These are phyloP conservation scores for Candida boidinii DNA, from an alignment of 805 yeast species.

Conservation along the genomic window DNA sequence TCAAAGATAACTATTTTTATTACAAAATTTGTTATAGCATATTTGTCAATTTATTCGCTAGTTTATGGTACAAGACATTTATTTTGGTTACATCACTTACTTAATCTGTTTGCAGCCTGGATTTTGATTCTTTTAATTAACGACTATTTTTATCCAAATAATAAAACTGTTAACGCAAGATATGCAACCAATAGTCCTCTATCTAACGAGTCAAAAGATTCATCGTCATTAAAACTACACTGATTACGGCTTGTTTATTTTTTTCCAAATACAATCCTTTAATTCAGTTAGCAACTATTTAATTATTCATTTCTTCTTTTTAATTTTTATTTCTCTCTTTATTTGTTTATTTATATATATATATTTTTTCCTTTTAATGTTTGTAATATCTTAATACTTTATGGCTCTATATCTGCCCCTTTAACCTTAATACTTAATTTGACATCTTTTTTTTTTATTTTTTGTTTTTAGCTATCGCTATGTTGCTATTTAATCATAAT, in stretches of 20 bases:
- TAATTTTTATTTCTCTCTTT: constrained; percentile 6
- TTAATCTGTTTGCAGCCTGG: constrained; percentile 57
- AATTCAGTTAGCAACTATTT: too few relatives aligned
- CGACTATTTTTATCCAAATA: constrained; percentile 15
- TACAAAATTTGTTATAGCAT: constrained; percentile 33
- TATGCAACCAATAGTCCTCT: neutral
- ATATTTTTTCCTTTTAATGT: neutral
- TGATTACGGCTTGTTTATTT: too few relatives aligned
- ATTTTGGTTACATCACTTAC: constrained; percentile 76
- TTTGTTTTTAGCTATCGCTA: neutral
- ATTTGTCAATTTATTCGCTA: constrained; percentile 52
- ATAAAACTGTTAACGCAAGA: constrained; percentile 8
- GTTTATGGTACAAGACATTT: constrained; percentile 74
- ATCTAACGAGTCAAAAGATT: neutral
- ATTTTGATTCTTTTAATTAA: constrained; percentile 22
- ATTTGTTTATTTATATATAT: neutral
- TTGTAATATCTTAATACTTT: neutral
- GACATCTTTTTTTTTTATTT: neutral
- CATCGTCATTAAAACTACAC: neutral
- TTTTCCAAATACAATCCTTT: too few relatives aligned
- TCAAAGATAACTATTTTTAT: constrained; percentile 18
- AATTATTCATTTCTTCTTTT: too few relatives aligned
- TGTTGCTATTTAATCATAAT: too few relatives aligned
- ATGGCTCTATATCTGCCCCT: neutral
- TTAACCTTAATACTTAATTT: too few relatives aligned